Base-by-base conservation (phyloP, 805 yeast species). In the Peterozyma toletana region DNA sequence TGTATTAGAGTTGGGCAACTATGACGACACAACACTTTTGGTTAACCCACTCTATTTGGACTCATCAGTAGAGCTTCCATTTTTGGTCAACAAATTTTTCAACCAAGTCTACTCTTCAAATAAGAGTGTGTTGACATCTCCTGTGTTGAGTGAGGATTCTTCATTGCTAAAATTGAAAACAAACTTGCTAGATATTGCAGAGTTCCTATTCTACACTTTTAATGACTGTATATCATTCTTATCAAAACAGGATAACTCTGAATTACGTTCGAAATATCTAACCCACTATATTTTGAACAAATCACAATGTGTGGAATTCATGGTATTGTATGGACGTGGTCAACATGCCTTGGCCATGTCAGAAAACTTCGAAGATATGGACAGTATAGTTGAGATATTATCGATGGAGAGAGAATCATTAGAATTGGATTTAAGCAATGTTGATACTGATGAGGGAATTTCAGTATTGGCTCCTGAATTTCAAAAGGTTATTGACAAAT, bases 331-430 rank as follows among this genome's bases (percentile, higher is more conserved):
- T 43, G 71, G 73, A 7, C 64, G 75, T 39, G 68, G 71, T 34
- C 64, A 67, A 7, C 78, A 77, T 21, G 85, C 90, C 0, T 57
- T 84, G 17, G 62, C 63, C 7, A 68, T 88, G 29, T 77, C 88
- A 0, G 95, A 86, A 49, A 65, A 70, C 21, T 84, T 80, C 59
- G 58, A 65, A 14, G 95, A 89, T 56, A 71, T 82, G 52, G 65
- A 75, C 31, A 78, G 90, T 1, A 60, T 89, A 27, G 83, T 82
- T 0, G 76, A 63, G 33, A 63, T 77, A 9, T 58, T 77, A 21
- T 21, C 27, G 7, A 21, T 21, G 27, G 27, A 21, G 7, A 21
- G 27, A 7, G 27, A 21, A 21, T 21, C 27, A 21, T 7, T 14
- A 31, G 34, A 31, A 31, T 9, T 31, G 9, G n/a, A 66, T 66